Base-by-base conservation (phyloP, 1,284 basidiomycete genomes). In the Boletus smithii region DNA sequence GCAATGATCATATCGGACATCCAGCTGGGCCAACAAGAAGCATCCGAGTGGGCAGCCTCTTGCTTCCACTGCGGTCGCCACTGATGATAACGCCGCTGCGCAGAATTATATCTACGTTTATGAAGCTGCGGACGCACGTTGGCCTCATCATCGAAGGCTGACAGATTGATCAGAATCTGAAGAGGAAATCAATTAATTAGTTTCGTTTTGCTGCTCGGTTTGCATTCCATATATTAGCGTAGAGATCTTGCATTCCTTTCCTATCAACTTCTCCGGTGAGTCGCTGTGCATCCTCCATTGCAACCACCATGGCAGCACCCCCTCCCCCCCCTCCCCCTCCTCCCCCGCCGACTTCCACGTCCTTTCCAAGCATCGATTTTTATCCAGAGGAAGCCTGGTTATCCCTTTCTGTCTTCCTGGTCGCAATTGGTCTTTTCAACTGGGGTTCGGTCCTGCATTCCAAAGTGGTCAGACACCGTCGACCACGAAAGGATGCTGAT, bases 351-450 rank as follows among this genome's bases (percentile, higher is more conserved):
- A 3, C 24, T 2, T 29, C 31, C 20, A 3, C 14, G 13, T 0
- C 24, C 13, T 8, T 9, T 4, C 1, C 29, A 8, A 10, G 23
- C 5, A 14, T 51, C 14, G 32, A 26, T 14, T 44, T 58, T 2
- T 75, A 74, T 46, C 70, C 78, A 13, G 64, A 70, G 27, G 58
- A 71, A 53, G 61, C 72, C 3, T 76, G 77, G 71, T 73, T 72
- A 51, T 62, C 72, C 47, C 45, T 80, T 5, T 66, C 69, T 3
- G 51, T 58, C 49, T 72, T 79, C 60, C 65, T 81, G 8, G 62
- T 58, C 24, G 43, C 73, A 10, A 54, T 79, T 41, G 66, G 72
- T 2, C n/a, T 73, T 17, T 69, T 55, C 48, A 72, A 77, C 33
- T 52, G 56, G 53, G 54, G 53, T 0, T 59, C 57, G 0, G 39